These are phyloP conservation scores for Candolleomyces efflorescens DNA, from an alignment of 768 basidiomycete genomes.

Conservation along the genomic window DNA sequence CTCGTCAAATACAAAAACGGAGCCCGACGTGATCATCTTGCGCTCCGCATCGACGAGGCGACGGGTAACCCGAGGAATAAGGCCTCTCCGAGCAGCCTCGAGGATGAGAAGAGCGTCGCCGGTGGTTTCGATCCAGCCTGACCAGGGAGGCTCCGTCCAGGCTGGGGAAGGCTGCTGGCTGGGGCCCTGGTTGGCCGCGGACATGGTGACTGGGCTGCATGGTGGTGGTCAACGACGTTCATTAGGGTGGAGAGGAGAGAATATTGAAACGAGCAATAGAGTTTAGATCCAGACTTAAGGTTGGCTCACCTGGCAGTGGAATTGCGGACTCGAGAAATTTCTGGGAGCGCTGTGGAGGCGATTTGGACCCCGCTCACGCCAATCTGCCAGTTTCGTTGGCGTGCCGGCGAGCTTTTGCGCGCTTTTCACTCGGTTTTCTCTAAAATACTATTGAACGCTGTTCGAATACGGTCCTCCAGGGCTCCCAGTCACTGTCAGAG, in stretches of 20 bases:
- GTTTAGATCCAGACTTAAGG: conserved; percentile 57
- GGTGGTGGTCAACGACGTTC: conserved; percentile 19
- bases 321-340: conserved; percentile 57
- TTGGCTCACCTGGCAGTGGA: conserved; percentile 67
- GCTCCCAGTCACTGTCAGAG: not conserved
- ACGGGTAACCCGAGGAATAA: conserved; percentile 89
- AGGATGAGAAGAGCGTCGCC: conserved; percentile 95
- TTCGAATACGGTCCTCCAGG: not conserved
- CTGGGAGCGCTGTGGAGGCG: conserved; percentile 25
- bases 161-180: conserved; percentile 35
- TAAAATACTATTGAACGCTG: not conserved
- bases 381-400: conserved; percentile 23
- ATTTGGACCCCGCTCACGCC: conserved; percentile 38
- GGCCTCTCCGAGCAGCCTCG: conserved; percentile 85
- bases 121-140: conserved; percentile 93
- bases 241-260: conserved; percentile 20
- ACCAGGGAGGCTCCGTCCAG: conserved; percentile 90
- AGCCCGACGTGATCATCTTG: conserved; percentile 88
- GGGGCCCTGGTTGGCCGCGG: conserved; percentile 28
- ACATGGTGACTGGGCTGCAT: conserved; percentile 29
- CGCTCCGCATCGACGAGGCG: conserved; percentile 90
- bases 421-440: not conserved
- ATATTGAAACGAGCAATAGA: conserved; percentile 48
- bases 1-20: conserved; percentile 97
- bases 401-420: conserved; percentile 5